Evolutionary conservation across 805 yeast species (phyloP).

Genomic region (Yamadazyma sp.): DNA sequence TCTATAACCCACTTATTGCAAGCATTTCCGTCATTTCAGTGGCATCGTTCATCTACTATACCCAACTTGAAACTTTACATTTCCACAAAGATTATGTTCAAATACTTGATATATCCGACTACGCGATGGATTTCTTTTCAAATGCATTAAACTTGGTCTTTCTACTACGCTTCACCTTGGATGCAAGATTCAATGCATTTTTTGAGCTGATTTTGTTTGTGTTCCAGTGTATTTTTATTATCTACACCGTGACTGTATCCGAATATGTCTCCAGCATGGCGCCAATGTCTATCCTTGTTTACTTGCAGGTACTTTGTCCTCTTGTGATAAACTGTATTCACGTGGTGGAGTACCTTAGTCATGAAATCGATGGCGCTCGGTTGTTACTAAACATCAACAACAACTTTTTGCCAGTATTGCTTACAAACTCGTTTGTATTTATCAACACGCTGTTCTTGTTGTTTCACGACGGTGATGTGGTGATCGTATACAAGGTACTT

Average conservation of each 20-base stretch:
- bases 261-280: neutral
- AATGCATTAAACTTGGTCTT: constrained; percentile 29
- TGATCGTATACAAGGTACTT: constrained; percentile 20
- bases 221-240: constrained; percentile 16
- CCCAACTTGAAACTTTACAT: neutral
- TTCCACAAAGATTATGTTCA: neutral
- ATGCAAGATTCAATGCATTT: constrained; percentile 11
- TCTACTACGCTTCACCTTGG: constrained; percentile 24
- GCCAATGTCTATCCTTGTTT: neutral
- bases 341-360: constrained; percentile 9
- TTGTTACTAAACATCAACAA: constrained; percentile 30
- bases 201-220: constrained; percentile 24
- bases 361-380: neutral
- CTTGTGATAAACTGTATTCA: constrained; percentile 13
- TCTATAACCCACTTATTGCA: constrained; percentile 4
- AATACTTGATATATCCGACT: constrained; percentile 1
- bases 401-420: constrained; percentile 34
- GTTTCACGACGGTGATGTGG: constrained; percentile 1
- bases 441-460: constrained; percentile 21
- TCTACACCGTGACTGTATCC: constrained; percentile 14
- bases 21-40: constrained; percentile 1
- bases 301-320: constrained; percentile 17
- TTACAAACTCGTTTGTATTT: constrained; percentile 34
- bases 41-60: neutral
- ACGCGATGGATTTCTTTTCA: constrained; percentile 22